phyloP scores from a whole-genome alignment of 2,329 filamentous ascomycete genomes.

The Paramyrothecium sp. region DNA sequence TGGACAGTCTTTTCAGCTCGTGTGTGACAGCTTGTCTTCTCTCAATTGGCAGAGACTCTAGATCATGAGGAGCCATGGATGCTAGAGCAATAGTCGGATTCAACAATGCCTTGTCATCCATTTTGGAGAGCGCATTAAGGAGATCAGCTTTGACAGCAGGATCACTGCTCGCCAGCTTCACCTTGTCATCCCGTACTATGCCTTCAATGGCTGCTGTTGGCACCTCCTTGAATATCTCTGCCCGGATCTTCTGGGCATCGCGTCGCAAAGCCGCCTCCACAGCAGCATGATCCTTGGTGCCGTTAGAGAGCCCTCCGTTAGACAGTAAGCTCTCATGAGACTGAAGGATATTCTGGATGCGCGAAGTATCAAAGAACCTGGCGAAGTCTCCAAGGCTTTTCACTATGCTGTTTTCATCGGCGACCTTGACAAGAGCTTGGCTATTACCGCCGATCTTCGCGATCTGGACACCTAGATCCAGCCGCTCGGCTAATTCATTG shows the following conservation, averaged over 20 bases:
- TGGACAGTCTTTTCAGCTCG: not conserved
- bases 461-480: not conserved
- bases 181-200: not conserved
- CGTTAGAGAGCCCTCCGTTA: not conserved
- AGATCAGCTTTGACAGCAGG: not conserved
- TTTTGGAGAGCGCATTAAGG: not conserved
- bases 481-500: not conserved
- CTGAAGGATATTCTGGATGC: not conserved
- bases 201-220: not conserved
- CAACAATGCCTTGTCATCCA: not conserved
- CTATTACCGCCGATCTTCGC: not conserved
- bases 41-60: not conserved
- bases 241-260: not conserved
- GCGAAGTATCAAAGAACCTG: not conserved
- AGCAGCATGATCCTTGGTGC: not conserved
- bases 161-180: not conserved
- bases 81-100: not conserved
- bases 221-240: not conserved
- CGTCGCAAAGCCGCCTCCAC: not conserved
- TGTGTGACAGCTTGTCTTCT: not conserved
- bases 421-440: not conserved
- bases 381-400: not conserved
- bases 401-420: not conserved
- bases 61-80: no score
- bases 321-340: not conserved